Evolutionary conservation across 768 basidiomycete genomes (phyloP).

Genomic region (Agrocybe chaxingu): DNA sequence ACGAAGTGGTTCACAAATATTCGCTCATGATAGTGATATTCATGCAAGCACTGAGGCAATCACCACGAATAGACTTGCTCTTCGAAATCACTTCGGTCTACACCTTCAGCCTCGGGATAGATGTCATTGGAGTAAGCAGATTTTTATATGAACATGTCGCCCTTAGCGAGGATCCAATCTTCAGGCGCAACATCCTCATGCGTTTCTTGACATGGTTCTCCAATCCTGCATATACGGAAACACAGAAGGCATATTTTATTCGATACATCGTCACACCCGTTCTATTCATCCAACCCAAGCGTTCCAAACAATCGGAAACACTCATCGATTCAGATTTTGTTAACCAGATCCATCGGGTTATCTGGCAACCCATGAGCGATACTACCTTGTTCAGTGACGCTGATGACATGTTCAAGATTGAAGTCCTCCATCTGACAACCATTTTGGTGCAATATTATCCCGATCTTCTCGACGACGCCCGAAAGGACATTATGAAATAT

Average conservation of each 20-base stretch:
- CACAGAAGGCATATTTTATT: slow-evolving; percentile 76
- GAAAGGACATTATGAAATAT: slow-evolving; percentile 91
- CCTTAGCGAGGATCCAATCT: slow-evolving; percentile 59
- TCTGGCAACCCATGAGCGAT: slow-evolving; percentile 81
- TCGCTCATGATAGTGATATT: slow-evolving; percentile 75
- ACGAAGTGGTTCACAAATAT: slow-evolving; percentile 57
- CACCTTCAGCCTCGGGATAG: slow-evolving; percentile 76
- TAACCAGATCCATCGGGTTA: slow-evolving; percentile 59
- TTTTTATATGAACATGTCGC: slow-evolving; percentile 90
- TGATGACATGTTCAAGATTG: slow-evolving; percentile 88
- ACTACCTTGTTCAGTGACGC: slow-evolving; percentile 46
- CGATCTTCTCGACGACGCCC: slow-evolving; percentile 71
- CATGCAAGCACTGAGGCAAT: slow-evolving; percentile 61
- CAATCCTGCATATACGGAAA: slow-evolving; percentile 56
- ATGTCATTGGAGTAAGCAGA: slow-evolving; percentile 71
- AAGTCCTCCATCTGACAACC: slow-evolving; percentile 86
- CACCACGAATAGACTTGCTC: slow-evolving; percentile 81
- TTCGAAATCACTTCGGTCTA: slow-evolving; percentile 86
- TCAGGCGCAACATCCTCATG: slow-evolving; percentile 78
- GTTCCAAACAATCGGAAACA: slow-evolving; percentile 46
- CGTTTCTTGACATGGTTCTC: slow-evolving; percentile 87
- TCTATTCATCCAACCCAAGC: slow-evolving; percentile 71
- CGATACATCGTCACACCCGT: slow-evolving; percentile 87
- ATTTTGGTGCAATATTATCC: slow-evolving; percentile 84
- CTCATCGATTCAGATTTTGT: slow-evolving; percentile 75